A percentile compares a stretch with the other conserved stretches of the same genome.
Evolutionary conservation across 2,329 filamentous ascomycete species (phyloP).

Genomic region (Truncatella angustata): DNA sequence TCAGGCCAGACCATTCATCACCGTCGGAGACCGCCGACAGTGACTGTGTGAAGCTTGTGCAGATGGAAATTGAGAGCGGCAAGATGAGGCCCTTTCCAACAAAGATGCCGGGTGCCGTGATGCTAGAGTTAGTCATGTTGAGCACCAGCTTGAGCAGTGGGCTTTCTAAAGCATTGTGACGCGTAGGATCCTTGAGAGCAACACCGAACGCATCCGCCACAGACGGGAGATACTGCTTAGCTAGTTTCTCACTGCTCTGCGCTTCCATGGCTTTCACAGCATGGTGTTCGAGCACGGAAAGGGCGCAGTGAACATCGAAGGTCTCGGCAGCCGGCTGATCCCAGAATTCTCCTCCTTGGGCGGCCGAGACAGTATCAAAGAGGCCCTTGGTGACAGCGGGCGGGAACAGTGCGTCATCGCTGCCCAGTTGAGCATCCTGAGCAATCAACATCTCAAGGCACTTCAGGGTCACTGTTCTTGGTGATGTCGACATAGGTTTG

Average conservation of each 20-base stretch:
- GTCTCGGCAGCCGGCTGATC: slow-evolving; percentile 30
- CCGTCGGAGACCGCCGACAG: slow-evolving; percentile 46
- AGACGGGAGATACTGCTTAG: slow-evolving; percentile 47
- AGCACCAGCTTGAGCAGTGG: slow-evolving; percentile 70
- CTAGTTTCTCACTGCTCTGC: slow-evolving; percentile 40
- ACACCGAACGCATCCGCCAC: slow-evolving; percentile 47
- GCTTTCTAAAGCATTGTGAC: slow-evolving; percentile 39
- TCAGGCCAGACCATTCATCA: slow-evolving; percentile 46
- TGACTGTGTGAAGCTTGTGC: slow-evolving; percentile 48
- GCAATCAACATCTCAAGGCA: slow-evolving; percentile 58
- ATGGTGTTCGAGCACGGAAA: slow-evolving; percentile 55
- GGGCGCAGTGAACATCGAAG: slow-evolving; percentile 36
- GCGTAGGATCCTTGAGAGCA: slow-evolving; percentile 31
- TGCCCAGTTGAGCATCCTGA: slow-evolving; percentile 46
- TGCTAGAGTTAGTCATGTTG: slow-evolving; percentile 82
- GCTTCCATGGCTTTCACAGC: slow-evolving; percentile 48
- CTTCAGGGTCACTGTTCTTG: slow-evolving; percentile 62
- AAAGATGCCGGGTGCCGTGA: slow-evolving; percentile 66
- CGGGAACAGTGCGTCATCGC: slow-evolving; percentile 48
- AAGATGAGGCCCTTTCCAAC: slow-evolving; percentile 56
- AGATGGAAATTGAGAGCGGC: slow-evolving; percentile 47
- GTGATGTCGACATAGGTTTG: slow-evolving; percentile 52
- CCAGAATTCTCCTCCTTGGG: slow-evolving; percentile 33
- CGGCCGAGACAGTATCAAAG: slow-evolving; percentile 42
- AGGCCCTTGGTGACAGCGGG: slow-evolving; percentile 45